A percentile compares a stretch with the other conserved stretches of the same genome.
phyloP scores from a whole-genome alignment of 441 rosid genomes.

The Pelargonium cotyledonis region DNA sequence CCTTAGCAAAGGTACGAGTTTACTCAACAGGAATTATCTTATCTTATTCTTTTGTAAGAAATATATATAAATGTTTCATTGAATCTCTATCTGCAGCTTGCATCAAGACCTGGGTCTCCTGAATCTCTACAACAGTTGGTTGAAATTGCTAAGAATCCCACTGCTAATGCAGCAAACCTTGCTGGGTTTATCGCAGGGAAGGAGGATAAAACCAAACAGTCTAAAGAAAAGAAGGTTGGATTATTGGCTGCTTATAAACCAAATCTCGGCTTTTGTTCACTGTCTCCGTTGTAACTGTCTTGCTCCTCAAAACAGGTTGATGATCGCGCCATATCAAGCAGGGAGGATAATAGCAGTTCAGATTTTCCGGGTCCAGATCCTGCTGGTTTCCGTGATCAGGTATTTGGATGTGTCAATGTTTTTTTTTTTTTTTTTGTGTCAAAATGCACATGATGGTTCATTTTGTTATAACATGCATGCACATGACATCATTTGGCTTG shows the following conservation, averaged over 20 bases:
- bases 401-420: conserved; percentile 1
- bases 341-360: conserved; percentile 16
- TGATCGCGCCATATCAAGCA: conserved; percentile 16
- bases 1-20: conserved; percentile 23
- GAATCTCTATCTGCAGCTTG: conserved; percentile 17
- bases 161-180: conserved; percentile 15
- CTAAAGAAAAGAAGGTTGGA: conserved; percentile 23
- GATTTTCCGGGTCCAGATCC: conserved; percentile 24
- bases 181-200: conserved; percentile 18
- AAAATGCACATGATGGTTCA: background rate
- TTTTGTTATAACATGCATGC: background rate
- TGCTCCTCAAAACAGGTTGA: conserved; percentile 17
- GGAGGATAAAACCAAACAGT: conserved; percentile 25
- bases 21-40: background rate
- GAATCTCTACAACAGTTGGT: conserved; percentile 32
- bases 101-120: conserved; percentile 22
- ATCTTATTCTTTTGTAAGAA: background rate
- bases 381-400: conserved; percentile 31
- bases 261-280: background rate
- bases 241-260: background rate
- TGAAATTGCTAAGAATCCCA: conserved; percentile 28
- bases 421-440: background rate
- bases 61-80: background rate
- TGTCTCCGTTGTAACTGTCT: background rate
- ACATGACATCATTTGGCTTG: too few species aligned